A percentile compares a stretch with the other conserved stretches of the same genome.
Conservation (phyloP, 768 basidiomycete genomes). For the Mycena leptocephala region DNA sequence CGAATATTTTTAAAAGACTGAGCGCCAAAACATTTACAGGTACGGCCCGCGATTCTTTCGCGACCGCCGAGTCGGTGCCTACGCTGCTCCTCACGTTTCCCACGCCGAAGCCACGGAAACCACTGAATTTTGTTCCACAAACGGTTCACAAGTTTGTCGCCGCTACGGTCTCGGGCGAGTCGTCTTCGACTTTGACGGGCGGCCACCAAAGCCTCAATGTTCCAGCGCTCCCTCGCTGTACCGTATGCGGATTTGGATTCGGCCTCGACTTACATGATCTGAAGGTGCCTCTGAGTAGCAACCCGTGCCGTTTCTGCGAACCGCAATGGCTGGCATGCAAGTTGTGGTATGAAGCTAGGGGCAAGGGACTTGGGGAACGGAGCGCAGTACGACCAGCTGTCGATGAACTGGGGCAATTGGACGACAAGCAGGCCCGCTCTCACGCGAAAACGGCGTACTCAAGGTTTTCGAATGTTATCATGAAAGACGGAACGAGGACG, state of each 20-base stretch:
- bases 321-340: slow-evolving; percentile 41
- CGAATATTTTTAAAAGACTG: background rate
- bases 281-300: slow-evolving; percentile 19
- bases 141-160: slow-evolving; percentile 25
- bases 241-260: slow-evolving; percentile 36
- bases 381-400: slow-evolving; percentile 26
- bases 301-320: slow-evolving; percentile 37
- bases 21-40: background rate
- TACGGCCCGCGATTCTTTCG: slow-evolving; percentile 9
- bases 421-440: background rate
- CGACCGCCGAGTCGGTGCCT: slow-evolving; percentile 39
- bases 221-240: slow-evolving; percentile 38
- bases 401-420: slow-evolving; percentile 26
- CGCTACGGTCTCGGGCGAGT: background rate
- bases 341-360: slow-evolving; percentile 33
- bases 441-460: slow-evolving; percentile 10
- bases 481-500: slow-evolving; percentile 30
- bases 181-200: background rate
- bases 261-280: slow-evolving; percentile 34
- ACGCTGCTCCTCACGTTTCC: slow-evolving; percentile 51
- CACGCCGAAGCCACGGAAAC: slow-evolving; percentile 48
- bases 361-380: slow-evolving; percentile 23
- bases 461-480: slow-evolving; percentile 35
- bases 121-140: slow-evolving; percentile 33
- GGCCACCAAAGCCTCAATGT: slow-evolving; percentile 10